phyloP scores from a whole-genome alignment of 2,329 filamentous ascomycete species.

The Coniosporium tulheliwenetii region DNA sequence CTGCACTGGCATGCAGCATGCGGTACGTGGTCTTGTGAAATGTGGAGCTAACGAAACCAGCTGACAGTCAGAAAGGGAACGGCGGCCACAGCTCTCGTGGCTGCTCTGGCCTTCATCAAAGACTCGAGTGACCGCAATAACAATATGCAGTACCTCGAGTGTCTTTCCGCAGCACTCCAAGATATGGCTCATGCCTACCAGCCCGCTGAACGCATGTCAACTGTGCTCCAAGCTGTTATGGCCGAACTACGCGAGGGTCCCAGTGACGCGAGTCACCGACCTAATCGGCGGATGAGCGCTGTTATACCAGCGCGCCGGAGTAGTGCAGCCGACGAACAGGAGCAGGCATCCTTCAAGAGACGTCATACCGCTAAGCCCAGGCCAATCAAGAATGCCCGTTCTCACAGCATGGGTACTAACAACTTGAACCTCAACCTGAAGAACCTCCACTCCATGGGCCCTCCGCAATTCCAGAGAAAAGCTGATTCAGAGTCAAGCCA shows the following conservation, averaged over 20 bases:
- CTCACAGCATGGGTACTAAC: slow-evolving; percentile 2
- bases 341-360: slow-evolving; percentile 14
- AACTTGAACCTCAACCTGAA: slow-evolving; percentile 9
- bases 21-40: slow-evolving; percentile 12
- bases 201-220: slow-evolving; percentile 37
- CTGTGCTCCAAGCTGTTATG: slow-evolving; percentile 36
- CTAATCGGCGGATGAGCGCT: slow-evolving; percentile 3
- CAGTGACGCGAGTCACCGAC: neutral
- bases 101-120: slow-evolving; percentile 25
- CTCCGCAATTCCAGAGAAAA: slow-evolving; percentile 2
- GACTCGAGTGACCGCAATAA: slow-evolving; percentile 21
- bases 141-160: slow-evolving; percentile 36
- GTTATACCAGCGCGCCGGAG: slow-evolving; percentile 15
- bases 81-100: slow-evolving; percentile 37
- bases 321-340: slow-evolving; percentile 8
- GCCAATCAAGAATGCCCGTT: slow-evolving; percentile 5
- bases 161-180: slow-evolving; percentile 32
- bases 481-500: slow-evolving; percentile 8
- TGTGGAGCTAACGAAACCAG: neutral
- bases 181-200: slow-evolving; percentile 39
- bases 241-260: slow-evolving; percentile 23
- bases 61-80: slow-evolving; percentile 23
- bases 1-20: slow-evolving; percentile 36
- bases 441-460: too few relatives aligned
- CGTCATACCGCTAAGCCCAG: slow-evolving; percentile 12